A percentile compares a stretch with the other conserved stretches of the same genome.
Evolutionary conservation across 441 rosid species (phyloP).

Genomic region (Euphorbia celastroides): DNA sequence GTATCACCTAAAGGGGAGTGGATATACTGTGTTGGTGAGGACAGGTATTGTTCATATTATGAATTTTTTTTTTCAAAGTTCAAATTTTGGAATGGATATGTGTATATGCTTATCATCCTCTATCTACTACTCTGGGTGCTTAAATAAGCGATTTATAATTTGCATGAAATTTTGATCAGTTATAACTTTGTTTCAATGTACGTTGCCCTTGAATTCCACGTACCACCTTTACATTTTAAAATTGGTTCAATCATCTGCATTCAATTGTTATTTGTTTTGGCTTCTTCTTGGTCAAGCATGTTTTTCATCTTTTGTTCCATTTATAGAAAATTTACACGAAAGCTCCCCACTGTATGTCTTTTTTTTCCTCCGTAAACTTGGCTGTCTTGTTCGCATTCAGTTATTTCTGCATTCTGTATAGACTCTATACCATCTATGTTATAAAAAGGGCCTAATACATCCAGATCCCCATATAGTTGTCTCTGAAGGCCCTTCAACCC

Average conservation of each 20-base stretch:
- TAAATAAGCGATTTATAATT: not conserved
- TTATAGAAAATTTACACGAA: not conserved
- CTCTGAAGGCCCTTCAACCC: too few relatives aligned
- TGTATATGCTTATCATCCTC: not conserved
- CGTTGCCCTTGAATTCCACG: too few relatives aligned
- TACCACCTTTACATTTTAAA: not conserved
- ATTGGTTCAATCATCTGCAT: not conserved
- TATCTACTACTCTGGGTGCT: not conserved
- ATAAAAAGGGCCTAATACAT: too few relatives aligned
- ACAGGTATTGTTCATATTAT: slow-evolving; percentile 40
- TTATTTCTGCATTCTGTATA: not conserved
- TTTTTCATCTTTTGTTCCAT: too few relatives aligned
- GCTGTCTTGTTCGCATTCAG: not conserved
- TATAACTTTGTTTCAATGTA: not conserved
- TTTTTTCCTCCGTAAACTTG: not conserved
- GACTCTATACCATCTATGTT: too few relatives aligned
- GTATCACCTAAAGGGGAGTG: slow-evolving; percentile 94
- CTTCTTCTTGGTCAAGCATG: not conserved
- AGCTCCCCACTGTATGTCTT: too few relatives aligned
- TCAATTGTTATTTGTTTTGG: not conserved
- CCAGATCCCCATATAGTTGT: too few relatives aligned
- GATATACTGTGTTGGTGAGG: slow-evolving; percentile 97
- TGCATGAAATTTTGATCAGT: not conserved
- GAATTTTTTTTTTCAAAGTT: not conserved
- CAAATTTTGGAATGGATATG: not conserved